Evolutionary conservation across 75 land plant species (phyloP).

Genomic region (Sequoiadendron giganteum): DNA sequence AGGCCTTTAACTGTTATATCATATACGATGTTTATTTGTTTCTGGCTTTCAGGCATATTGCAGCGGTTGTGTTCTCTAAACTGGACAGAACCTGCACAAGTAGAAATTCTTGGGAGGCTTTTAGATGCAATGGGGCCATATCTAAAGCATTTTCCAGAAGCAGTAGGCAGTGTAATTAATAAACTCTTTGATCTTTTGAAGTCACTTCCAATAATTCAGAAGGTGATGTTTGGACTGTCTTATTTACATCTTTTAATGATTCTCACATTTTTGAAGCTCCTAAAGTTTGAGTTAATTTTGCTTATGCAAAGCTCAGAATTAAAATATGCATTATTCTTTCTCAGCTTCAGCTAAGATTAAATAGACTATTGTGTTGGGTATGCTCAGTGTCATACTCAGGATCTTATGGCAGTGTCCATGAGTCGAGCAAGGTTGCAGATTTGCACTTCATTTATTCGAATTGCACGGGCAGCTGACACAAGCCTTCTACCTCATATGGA

Average conservation of each 20-base stretch:
- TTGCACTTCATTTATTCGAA: constrained; percentile 90
- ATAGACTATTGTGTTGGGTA: background rate
- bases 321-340: background rate
- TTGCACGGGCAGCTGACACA: constrained; percentile 80
- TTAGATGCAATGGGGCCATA: constrained; percentile 87
- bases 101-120: constrained; percentile 67
- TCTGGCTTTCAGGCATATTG: constrained; percentile 55
- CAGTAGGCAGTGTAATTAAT: constrained; percentile 56
- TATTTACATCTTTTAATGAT: background rate
- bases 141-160: constrained; percentile 71
- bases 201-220: constrained; percentile 57
- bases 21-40: background rate
- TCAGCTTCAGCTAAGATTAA: background rate
- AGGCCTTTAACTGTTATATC: background rate
- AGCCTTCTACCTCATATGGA: constrained; percentile 82
- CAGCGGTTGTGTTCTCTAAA: constrained; percentile 59
- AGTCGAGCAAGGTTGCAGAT: constrained; percentile 85
- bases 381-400: constrained; percentile 32
- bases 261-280: background rate
- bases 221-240: constrained; percentile 33
- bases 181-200: constrained; percentile 84
- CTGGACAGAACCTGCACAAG: constrained; percentile 78
- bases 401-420: constrained; percentile 46
- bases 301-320: background rate
- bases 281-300: constrained; percentile 4